Evolutionary conservation across 129 eudicot genomes (phyloP).

Genomic region (Flaveria linearis): DNA sequence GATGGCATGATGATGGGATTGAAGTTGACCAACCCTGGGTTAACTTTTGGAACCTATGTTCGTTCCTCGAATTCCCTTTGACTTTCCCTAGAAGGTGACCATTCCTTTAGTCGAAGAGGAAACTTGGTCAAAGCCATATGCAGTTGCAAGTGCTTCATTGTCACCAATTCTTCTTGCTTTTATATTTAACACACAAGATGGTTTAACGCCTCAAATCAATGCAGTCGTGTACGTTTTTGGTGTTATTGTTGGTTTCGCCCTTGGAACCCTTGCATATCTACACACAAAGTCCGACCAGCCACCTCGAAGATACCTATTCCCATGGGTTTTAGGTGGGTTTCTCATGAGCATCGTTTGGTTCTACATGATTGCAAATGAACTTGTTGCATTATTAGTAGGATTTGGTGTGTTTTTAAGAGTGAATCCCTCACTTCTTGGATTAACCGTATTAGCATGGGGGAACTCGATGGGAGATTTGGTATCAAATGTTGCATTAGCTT

Average conservation of each 20-base stretch:
- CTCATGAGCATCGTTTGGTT: slow-evolving; percentile 96
- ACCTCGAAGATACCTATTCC: slow-evolving; percentile 65
- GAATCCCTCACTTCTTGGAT: slow-evolving; percentile 84
- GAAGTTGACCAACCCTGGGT: slow-evolving; percentile 43
- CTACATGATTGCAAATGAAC: slow-evolving; percentile 91
- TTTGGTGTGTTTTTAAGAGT: slow-evolving; percentile 62
- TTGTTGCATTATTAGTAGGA: slow-evolving; percentile 73
- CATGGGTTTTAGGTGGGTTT: slow-evolving; percentile 93
- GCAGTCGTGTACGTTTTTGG: slow-evolving; percentile 50
- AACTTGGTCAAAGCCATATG: slow-evolving; percentile 84
- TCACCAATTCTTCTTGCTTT: slow-evolving; percentile 76
- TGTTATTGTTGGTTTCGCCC: slow-evolving; percentile 47
- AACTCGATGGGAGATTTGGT: slow-evolving; percentile 99
- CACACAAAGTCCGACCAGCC: slow-evolving; percentile 76
- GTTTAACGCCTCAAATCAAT: slow-evolving; percentile 39
- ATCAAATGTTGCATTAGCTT: slow-evolving; percentile 76
- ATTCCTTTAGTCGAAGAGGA: slow-evolving; percentile 91
- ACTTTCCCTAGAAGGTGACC: slow-evolving; percentile 66
- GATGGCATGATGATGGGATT: slow-evolving; percentile 78
- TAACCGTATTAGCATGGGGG: slow-evolving; percentile 97
- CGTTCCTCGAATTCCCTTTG: slow-evolving; percentile 65
- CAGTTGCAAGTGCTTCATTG: slow-evolving; percentile 67
- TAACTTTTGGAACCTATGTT: slow-evolving; percentile 61
- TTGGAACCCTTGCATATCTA: slow-evolving; percentile 55
- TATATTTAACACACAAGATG: slow-evolving; percentile 60